Percentiles rank a stretch among this genome's conserved stretches.
Conservation (phyloP, 2,329 filamentous ascomycete species). For the Hortaea werneckii region DNA sequence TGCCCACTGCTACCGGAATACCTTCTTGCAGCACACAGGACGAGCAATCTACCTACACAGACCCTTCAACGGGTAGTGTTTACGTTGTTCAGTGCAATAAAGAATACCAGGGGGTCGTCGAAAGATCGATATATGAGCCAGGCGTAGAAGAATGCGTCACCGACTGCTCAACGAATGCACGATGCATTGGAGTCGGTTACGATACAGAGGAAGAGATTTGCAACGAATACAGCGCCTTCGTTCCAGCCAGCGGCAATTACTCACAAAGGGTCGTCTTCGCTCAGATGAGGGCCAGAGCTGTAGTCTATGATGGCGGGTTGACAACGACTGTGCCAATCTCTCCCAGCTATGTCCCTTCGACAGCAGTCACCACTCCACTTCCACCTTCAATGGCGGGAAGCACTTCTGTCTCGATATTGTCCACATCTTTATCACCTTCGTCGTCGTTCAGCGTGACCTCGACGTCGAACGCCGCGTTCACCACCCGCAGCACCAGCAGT, state of each 20-base stretch:
- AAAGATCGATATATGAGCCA: neutral
- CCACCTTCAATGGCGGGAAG: neutral
- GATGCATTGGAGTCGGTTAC: neutral
- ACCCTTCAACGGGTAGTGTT: neutral
- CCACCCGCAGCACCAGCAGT: neutral
- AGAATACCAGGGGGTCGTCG: neutral
- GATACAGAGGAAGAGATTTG: neutral
- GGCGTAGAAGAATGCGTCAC: neutral
- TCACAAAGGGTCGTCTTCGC: neutral
- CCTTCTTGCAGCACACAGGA: neutral
- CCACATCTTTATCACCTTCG: neutral
- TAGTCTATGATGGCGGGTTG: neutral
- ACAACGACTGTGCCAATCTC: neutral
- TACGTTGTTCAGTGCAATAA: constrained; percentile 2
- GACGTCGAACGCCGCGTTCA: neutral
- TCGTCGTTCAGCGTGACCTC: neutral
- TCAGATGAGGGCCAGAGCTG: neutral
- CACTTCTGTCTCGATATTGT: neutral
- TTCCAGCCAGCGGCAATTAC: neutral
- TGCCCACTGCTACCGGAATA: neutral
- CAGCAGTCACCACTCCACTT: neutral
- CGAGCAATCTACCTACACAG: neutral
- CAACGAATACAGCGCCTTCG: neutral
- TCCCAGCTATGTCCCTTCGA: neutral
- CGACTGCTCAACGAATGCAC: neutral